Evolutionary conservation across 495 filamentous ascomycete species (phyloP).

Genomic region (Sabuloglossum arenarium): DNA sequence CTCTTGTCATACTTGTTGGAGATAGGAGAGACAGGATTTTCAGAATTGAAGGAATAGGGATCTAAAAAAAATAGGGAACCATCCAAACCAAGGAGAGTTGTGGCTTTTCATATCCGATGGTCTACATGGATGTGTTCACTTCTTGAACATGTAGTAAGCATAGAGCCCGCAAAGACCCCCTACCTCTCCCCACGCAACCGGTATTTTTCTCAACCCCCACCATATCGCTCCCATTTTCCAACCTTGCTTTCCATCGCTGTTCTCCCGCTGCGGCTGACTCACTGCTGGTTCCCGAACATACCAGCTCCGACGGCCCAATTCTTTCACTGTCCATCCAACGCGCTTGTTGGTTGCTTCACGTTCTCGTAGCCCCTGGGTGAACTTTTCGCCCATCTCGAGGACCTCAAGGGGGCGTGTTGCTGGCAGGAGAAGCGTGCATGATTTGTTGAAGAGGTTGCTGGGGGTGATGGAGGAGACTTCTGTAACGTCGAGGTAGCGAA

Average conservation of each 20-base stretch:
- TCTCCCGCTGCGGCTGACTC: conserved; percentile 7
- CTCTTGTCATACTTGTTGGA: no score
- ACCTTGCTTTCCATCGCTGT: conserved; percentile 26
- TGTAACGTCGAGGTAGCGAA: conserved; percentile 64
- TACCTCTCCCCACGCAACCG: conserved; percentile 55
- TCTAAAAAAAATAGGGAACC: no score
- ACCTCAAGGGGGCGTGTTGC: conserved; percentile 56
- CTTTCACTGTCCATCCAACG: conserved; percentile 45
- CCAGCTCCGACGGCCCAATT: conserved; percentile 50
- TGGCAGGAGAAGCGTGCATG: conserved; percentile 37
- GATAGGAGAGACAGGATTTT: no score
- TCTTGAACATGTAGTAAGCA: conserved; percentile 68
- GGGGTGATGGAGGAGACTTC: conserved; percentile 34
- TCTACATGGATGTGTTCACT: conserved; percentile 26
- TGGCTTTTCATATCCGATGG: no score
- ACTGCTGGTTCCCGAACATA: conserved; percentile 27
- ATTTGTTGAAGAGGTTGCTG: conserved; percentile 35
- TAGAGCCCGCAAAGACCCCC: conserved; percentile 45
- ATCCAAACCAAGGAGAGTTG: no score
- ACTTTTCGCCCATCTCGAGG: conserved; percentile 54
- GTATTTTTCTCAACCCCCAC: conserved; percentile 83
- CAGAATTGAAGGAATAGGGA: no score
- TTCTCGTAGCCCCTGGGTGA: conserved; percentile 38
- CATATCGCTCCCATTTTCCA: conserved; percentile 82
- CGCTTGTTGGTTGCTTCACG: conserved; percentile 30